Percentiles rank a stretch among this genome's conserved stretches.
Conservation (phyloP, 306 rosid genomes). For the Vachellia collinsii region DNA sequence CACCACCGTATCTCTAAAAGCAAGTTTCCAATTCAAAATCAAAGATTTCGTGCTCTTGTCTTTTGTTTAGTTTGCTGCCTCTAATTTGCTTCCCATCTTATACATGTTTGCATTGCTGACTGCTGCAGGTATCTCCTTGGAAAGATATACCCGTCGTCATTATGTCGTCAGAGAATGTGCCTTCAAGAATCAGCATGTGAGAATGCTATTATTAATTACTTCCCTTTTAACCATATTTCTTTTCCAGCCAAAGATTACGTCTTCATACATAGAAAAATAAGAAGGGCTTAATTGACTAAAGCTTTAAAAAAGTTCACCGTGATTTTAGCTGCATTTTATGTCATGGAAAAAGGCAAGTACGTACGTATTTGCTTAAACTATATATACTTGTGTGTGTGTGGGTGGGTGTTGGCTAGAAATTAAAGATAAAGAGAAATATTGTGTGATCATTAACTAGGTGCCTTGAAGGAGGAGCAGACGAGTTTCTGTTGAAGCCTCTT, state of each 20-base stretch:
- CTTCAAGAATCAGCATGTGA: constrained; percentile 88
- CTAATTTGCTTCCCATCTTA: not conserved
- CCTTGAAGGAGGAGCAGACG: constrained; percentile 90
- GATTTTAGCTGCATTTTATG: not conserved
- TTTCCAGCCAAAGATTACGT: not conserved
- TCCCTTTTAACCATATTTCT: not conserved
- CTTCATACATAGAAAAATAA: not conserved
- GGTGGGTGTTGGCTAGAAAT: not conserved
- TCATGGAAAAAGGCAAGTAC: not conserved
- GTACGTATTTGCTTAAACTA: not conserved
- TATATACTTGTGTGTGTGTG: no score
- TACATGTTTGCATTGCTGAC: constrained; percentile 34
- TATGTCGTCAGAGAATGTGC: constrained; percentile 97
- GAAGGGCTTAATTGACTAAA: not conserved
- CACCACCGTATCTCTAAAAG: not conserved
- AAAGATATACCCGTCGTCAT: constrained; percentile 93
- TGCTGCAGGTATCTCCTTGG: constrained; percentile 89
- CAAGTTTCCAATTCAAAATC: constrained; percentile 38
- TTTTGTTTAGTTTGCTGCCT: no score
- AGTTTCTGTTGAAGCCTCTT: constrained; percentile 89
- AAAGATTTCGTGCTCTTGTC: not conserved
- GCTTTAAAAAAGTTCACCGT: not conserved
- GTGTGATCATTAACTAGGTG: constrained; percentile 47
- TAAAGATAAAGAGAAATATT: not conserved
- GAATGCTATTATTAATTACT: constrained; percentile 3